Base-by-base conservation (phyloP, 768 basidiomycete genomes). In the Sporobolomyces roseus region DNA sequence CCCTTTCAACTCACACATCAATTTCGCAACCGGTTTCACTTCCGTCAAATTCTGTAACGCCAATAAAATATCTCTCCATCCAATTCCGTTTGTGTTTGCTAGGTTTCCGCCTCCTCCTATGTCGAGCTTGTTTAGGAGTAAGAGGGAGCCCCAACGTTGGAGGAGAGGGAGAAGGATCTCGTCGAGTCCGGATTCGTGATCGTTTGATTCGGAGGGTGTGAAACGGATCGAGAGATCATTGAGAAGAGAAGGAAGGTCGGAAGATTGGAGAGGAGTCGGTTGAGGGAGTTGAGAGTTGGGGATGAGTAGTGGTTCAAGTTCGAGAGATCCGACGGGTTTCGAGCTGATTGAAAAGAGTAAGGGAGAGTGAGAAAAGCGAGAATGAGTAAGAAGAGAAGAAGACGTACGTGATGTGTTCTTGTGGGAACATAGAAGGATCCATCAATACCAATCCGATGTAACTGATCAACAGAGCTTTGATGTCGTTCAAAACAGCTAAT, bases 391-490 rank as follows among this genome's bases (percentile, higher is more conserved):
- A 88, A 83, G 41, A 48, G 2, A 14, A 29, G 16, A 19, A 16
- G 59, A 29, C 63, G 43, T 8, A 68, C 67, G 51, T 59, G 65
- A 73, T 36, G 30, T 73, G 68, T 1, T 73, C 93, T 73, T 96
- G 91, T 54, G 91, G 89, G 73, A 99, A 98, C 88, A 97, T 93
- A 45, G 86, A 87, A 2, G 93, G 90, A 67, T 93, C 93, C 79
- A 93, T 91, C 14, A 99, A 81, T 29, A 84, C 88, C 54, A 97
- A 83, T 8, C 93, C 93, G 16, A 77, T 58, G 79, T 96, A 96
- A 64, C 88, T 91, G 71, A 98, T 85, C 56, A 97, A 79, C 21
- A 96, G 82, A 64, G 88, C 84, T n/a, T 88, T 87, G 43, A 89
- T 77, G 78, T 87, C 90, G 49, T 92, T 89, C 27, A 91, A 81